Evolutionary conservation across 768 basidiomycete species (phyloP), one percentile per base, ranked within the genome.

Genomic region (Suillus sp.): DNA sequence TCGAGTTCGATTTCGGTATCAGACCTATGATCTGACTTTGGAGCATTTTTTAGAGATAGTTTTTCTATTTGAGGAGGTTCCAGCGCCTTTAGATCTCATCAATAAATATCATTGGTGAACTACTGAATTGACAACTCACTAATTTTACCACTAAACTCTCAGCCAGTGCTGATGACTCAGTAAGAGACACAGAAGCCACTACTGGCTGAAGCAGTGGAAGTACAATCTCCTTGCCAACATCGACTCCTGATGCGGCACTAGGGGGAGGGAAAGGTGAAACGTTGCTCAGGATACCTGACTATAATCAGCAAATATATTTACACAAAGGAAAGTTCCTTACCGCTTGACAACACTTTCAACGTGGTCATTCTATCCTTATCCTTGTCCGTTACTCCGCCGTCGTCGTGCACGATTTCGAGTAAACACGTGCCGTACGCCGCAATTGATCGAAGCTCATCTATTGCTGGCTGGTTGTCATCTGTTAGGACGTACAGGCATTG

Each of bases 401-500:
- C 71, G 22, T 77, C 69, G 62, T 79, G 84, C 30, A 84, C 81
- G 32, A 92, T 86, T 5, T 85, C 83, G 58, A 92, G 74, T 5
- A 95, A 81, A 69, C 85, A 89, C 7, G 86, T 78, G 57, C 85
- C 79, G 69, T 90, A 90, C 2, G 81, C 78, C 16, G 82, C 83
- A 71, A 90, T 80, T 32, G 81, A 74, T 25, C 86, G 81, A 22
- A 96, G 72, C 61, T 88, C 86, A n/a, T 84, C 73, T 59, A 89
- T 86, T 35, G 88, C 86, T 20, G 89, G 84, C n/a, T 77, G 79
- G 66, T 97, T 98, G 71, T 97, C 96, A 72, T 96, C 94, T 2
- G 94, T 93, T 32, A 98, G 79, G 64, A 96, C 92, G 74, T 96
- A 97, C 20, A 97, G 78, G 70, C 94, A 94, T 71, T 98, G 96